Evolutionary conservation across 1,284 basidiomycete species (phyloP), one percentile per base, ranked within the genome.

Genomic region (Pascua guehoae): DNA sequence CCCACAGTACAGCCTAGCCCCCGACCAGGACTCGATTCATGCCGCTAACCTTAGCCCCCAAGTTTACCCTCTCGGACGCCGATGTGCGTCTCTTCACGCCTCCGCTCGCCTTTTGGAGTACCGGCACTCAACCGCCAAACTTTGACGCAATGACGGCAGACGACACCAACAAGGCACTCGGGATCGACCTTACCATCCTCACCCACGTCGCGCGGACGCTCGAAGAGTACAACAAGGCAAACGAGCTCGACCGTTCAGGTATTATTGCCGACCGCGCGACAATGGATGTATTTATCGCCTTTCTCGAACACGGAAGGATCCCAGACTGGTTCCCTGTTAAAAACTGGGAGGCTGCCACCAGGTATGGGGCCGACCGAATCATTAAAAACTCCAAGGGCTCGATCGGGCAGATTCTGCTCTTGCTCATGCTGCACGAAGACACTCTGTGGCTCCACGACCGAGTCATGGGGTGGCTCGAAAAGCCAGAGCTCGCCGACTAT

Each of bases 381-480:
- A 37, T 49, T 11, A 12, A 37, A 5, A 12, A 17, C 1, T 39
- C 38, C n/a, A 38, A 38, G 37, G 47, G 40, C 47, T 40, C 40
- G 47, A 39, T 40, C 16, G 40, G 38, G 38, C 39, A 49, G 38
- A 40, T 49, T 18, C 16, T 49, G 12, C 44, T 53, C 8, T 15
- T 44, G 17, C 51, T 53, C 18, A 53, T 53, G 18, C 44, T 44
- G 18, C 40, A 47, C 24, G 12, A 38, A 7, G 39, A 38, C 9
- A 44, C 51, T 3, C 1, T 14, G 10, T 41, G 44, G 51, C 44
- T 53, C 9, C 16, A 44, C 38, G 17, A 53, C 17, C 16, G 38
- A 39, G 40, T 46, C 17, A 43, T 16, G 18, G 51, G 8, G 44
- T 53, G 51, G 51, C 44, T 53, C 38, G 43, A 53, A 17, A 14